Evolutionary conservation across 495 filamentous ascomycete genomes (phyloP).

Genomic region (Aspergillus sclerotioniger): DNA sequence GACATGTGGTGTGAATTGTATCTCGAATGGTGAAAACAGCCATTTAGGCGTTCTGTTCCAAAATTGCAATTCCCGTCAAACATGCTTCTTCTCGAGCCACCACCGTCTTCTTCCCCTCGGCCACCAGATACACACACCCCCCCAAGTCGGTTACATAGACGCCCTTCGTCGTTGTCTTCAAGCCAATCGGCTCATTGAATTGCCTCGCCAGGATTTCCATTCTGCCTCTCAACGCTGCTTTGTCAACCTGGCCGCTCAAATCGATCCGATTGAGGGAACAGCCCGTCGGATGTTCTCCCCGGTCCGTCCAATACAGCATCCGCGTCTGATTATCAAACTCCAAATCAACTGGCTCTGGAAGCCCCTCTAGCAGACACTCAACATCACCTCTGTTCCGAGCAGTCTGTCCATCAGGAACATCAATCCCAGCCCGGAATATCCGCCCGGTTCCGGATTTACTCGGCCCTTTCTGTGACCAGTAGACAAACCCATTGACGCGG

Average conservation of each 20-base stretch:
- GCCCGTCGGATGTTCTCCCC: constrained; percentile 44
- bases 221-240: constrained; percentile 6
- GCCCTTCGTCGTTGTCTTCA: constrained; percentile 39
- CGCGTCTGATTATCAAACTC: constrained; percentile 40
- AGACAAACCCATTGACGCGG: constrained; percentile 36
- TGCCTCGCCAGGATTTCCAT: constrained; percentile 39
- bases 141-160: constrained; percentile 48
- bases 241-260: constrained; percentile 16
- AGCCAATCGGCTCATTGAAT: constrained; percentile 47
- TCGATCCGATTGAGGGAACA: constrained; percentile 27
- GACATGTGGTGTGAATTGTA: neutral
- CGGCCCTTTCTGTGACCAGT: constrained; percentile 58
- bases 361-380: constrained; percentile 34
- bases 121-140: constrained; percentile 45
- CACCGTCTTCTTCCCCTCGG: constrained; percentile 40
- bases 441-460: constrained; percentile 44
- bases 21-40: neutral
- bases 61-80: constrained; percentile 27
- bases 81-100: constrained; percentile 26
- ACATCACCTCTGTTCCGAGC: constrained; percentile 38
- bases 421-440: constrained; percentile 46
- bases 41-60: neutral
- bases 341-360: constrained; percentile 58
- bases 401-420: constrained; percentile 30
- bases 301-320: constrained; percentile 55